phyloP scores from a whole-genome alignment of 2,329 filamentous ascomycete species.

The Fusarium verrucosum region DNA sequence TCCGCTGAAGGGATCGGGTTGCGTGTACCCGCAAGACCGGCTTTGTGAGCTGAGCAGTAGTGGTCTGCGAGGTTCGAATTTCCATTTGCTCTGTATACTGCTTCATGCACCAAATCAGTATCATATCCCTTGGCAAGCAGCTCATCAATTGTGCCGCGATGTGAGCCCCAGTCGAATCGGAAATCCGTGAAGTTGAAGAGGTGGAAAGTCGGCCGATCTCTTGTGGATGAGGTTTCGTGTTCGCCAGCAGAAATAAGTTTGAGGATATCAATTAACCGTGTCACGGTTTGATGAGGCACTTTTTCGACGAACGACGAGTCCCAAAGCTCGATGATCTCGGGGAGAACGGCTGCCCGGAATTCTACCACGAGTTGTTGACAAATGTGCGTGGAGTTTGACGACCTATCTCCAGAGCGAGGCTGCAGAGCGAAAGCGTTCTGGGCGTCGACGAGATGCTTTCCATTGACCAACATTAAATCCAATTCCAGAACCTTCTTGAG shows the following conservation, averaged over 20 bases:
- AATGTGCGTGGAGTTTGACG: conserved; percentile 52
- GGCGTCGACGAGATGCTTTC: conserved; percentile 84
- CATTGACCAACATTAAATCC: conserved; percentile 78
- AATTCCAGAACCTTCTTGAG: conserved; percentile 87
- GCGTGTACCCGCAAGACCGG: conserved; percentile 66
- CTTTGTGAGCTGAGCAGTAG: conserved; percentile 75
- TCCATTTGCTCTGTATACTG: conserved; percentile 83
- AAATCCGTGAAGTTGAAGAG: conserved; percentile 57
- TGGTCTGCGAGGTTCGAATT: conserved; percentile 68
- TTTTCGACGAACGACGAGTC: conserved; percentile 85
- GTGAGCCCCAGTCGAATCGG: conserved; percentile 58
- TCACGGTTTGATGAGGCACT: conserved; percentile 77
- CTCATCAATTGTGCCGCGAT: conserved; percentile 46
- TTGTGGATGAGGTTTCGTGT: conserved; percentile 70
- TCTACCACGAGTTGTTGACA: conserved; percentile 86
- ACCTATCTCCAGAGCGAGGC: conserved; percentile 53
- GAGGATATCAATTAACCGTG: conserved; percentile 83
- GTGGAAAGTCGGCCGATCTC: conserved; percentile 61
- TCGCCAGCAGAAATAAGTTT: conserved; percentile 82
- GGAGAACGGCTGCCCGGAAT: conserved; percentile 80
- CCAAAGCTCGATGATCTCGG: conserved; percentile 82
- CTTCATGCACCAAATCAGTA: conserved; percentile 76
- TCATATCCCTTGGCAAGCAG: conserved; percentile 52
- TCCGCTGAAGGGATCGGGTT: conserved; percentile 74
- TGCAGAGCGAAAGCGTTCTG: conserved; percentile 62